Evolutionary conservation across 2,329 filamentous ascomycete genomes (phyloP).

Genomic region (Cordyceps cateniannulata): DNA sequence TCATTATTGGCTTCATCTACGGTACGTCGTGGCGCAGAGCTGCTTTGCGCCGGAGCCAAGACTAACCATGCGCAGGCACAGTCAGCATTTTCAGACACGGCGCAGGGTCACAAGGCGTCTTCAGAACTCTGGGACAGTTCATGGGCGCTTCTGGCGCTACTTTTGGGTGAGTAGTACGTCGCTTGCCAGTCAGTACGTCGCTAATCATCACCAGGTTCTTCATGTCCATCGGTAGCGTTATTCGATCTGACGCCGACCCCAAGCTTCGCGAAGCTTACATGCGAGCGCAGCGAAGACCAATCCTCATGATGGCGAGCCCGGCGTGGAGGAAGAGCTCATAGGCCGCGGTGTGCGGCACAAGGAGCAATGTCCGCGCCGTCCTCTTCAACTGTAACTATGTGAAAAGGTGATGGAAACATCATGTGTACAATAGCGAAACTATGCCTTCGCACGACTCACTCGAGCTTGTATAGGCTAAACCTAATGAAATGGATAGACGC

Average conservation of each 20-base stretch:
- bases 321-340: conserved; percentile 27
- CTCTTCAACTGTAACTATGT: conserved; percentile 36
- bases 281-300: conserved; percentile 65
- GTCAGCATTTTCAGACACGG: conserved; percentile 95
- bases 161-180: conserved; percentile 64
- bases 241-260: conserved; percentile 81
- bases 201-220: conserved; percentile 59
- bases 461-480: conserved; percentile 4
- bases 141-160: conserved; percentile 94
- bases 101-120: conserved; percentile 85
- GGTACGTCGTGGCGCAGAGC: conserved; percentile 46
- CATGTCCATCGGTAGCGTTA: conserved; percentile 97
- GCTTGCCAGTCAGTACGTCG: neutral
- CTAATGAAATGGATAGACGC: neutral
- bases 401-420: conserved; percentile 9
- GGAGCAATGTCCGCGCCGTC: conserved; percentile 35
- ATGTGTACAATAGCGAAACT: conserved; percentile 18
- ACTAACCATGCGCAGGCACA: conserved; percentile 51
- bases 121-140: conserved; percentile 91
- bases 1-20: conserved; percentile 97
- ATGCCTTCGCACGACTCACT: conserved; percentile 1
- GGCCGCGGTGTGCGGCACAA: conserved; percentile 14
- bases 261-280: conserved; percentile 70
- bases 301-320: conserved; percentile 47
- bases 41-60: conserved; percentile 8